Percentiles rank a stretch among this genome's conserved stretches.
Evolutionary conservation across 208 protist genomes (phyloP).

Genomic region (Tritrichomonas foetus): DNA sequence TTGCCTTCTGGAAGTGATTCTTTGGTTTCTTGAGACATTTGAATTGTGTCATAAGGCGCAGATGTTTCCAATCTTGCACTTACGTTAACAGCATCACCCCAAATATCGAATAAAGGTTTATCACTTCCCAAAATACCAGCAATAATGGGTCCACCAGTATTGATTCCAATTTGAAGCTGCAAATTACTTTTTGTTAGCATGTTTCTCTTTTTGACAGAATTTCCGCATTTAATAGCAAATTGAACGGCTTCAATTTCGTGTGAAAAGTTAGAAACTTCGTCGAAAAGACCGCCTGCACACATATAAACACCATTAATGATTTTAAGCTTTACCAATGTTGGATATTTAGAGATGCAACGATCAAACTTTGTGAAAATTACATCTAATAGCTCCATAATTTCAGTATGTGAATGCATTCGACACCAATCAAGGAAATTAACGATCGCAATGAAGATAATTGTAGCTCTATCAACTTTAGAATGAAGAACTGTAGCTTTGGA

Average conservation of each 20-base stretch:
- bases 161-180: not conserved
- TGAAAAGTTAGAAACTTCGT: not conserved
- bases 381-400: not conserved
- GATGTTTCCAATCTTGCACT: not conserved
- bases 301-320: conserved; percentile 39
- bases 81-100: conserved; percentile 25
- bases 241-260: not conserved
- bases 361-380: not conserved
- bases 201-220: not conserved
- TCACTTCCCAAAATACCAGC: not conserved
- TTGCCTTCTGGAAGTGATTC: not conserved
- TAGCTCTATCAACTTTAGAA: not conserved
- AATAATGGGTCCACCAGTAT: conserved; percentile 21
- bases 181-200: no score
- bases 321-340: not conserved
- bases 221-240: not conserved
- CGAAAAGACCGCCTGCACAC: not conserved
- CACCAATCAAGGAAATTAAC: not conserved
- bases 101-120: conserved; percentile 14
- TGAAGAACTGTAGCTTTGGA: not conserved
- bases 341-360: not conserved
- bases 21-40: not conserved
- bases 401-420: not conserved
- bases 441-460: not conserved
- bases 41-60: not conserved